Conservation (phyloP, 805 yeast genomes). For the Scheffersomyces stipitis region DNA sequence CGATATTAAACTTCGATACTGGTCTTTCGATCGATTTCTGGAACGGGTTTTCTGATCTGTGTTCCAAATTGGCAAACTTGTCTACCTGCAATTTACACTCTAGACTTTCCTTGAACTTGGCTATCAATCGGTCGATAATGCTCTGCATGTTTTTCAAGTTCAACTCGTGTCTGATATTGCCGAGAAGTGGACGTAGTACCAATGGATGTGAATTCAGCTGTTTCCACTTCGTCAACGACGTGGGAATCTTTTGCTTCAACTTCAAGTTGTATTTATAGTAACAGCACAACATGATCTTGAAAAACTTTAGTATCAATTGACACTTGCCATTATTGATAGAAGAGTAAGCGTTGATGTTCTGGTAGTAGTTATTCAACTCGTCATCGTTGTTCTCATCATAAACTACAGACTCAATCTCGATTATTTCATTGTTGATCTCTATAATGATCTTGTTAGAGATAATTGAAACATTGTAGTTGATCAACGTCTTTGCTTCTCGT, state of each 20-base stretch:
- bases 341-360: slow-evolving; percentile 29
- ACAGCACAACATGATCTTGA: slow-evolving; percentile 62
- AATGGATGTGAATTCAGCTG: slow-evolving; percentile 44
- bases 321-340: slow-evolving; percentile 44
- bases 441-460: slow-evolving; percentile 64
- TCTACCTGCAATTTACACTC: slow-evolving; percentile 6
- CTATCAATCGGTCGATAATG: slow-evolving; percentile 25
- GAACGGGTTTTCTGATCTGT: slow-evolving; percentile 29
- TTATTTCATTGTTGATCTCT: slow-evolving; percentile 61
- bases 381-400: slow-evolving; percentile 42
- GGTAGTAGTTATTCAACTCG: slow-evolving; percentile 28
- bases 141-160: slow-evolving; percentile 28
- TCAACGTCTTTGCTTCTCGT: slow-evolving; percentile 69
- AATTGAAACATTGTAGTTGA: slow-evolving; percentile 66
- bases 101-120: slow-evolving; percentile 9
- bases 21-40: slow-evolving; percentile 42
- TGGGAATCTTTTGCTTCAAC: slow-evolving; percentile 46
- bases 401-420: slow-evolving; percentile 69
- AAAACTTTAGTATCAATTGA: slow-evolving; percentile 49
- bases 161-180: slow-evolving; percentile 56
- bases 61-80: slow-evolving; percentile 27
- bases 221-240: slow-evolving; percentile 46
- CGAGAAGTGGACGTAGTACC: slow-evolving; percentile 56
- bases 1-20: slow-evolving; percentile 25
- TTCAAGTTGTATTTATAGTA: slow-evolving; percentile 50